These are phyloP conservation scores for Luzula sylvatica DNA, from an alignment of 176 grass and related monocot species.

Conservation along the genomic window DNA sequence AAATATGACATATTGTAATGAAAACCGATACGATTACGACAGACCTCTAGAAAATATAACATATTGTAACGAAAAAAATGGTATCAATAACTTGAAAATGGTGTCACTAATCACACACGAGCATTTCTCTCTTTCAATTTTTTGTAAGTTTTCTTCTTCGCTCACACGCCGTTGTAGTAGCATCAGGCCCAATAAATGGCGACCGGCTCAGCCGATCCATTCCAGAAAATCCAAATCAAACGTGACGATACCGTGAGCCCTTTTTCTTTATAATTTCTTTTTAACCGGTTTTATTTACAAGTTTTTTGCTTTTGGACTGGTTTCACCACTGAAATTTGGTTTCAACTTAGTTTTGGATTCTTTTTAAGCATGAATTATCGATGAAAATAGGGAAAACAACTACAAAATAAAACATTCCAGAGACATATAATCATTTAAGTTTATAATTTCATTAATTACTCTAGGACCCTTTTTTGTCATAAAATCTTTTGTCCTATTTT, in stretches of 20 bases:
- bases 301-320: neutral
- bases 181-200: constrained; percentile 17
- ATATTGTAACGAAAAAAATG: too few relatives aligned
- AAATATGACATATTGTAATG: too few relatives aligned
- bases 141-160: constrained; percentile 1
- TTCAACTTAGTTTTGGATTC: neutral
- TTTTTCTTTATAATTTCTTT: neutral
- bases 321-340: neutral
- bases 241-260: constrained; percentile 52
- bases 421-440: too few relatives aligned
- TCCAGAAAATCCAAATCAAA: constrained; percentile 80
- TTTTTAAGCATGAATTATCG: neutral
- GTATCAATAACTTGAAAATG: too few relatives aligned
- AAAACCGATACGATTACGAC: too few relatives aligned
- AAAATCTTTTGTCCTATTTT: too few relatives aligned
- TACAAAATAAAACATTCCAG: too few relatives aligned
- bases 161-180: constrained; percentile 17
- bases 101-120: too few relatives aligned
- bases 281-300: neutral
- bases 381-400: neutral
- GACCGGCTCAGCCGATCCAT: constrained; percentile 22
- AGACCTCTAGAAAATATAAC: too few relatives aligned
- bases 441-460: too few relatives aligned
- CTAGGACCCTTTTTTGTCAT: too few relatives aligned
- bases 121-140: constrained; percentile 16